Conservation (phyloP, 1,139 yeast species). For the Hyphopichia wangnamkhiaoensis region DNA sequence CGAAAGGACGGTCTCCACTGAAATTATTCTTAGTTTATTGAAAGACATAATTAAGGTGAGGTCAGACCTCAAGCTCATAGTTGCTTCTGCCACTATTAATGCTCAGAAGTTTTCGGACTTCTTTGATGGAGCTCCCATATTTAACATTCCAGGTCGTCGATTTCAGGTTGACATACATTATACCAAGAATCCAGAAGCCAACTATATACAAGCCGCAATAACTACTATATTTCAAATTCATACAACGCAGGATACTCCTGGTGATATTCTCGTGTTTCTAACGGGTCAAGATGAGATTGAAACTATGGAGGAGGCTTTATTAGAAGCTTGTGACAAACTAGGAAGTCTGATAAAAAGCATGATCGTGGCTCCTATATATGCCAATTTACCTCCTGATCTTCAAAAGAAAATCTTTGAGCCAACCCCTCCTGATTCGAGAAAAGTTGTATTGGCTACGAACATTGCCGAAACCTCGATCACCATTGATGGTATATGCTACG, state of each 20-base stretch:
- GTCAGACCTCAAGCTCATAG: slow-evolving; percentile 68
- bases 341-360: slow-evolving; percentile 66
- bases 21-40: slow-evolving; percentile 77
- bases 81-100: slow-evolving; percentile 94
- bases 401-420: slow-evolving; percentile 86
- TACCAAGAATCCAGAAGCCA: slow-evolving; percentile 85
- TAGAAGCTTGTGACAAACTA: slow-evolving; percentile 63
- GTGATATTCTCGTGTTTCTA: slow-evolving; percentile 87
- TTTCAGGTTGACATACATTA: slow-evolving; percentile 88
- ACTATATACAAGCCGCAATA: slow-evolving; percentile 84
- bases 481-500: slow-evolving; percentile 86
- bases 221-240: slow-evolving; percentile 81
- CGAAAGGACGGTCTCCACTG: slow-evolving; percentile 91
- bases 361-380: slow-evolving; percentile 85
- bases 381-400: slow-evolving; percentile 82
- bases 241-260: slow-evolving; percentile 60
- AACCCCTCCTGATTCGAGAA: slow-evolving; percentile 75
- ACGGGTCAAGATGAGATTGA: slow-evolving; percentile 94
- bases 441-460: slow-evolving; percentile 91
- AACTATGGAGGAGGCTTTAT: slow-evolving; percentile 67
- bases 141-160: slow-evolving; percentile 85
- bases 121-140: slow-evolving; percentile 82
- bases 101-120: slow-evolving; percentile 80
- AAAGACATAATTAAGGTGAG: slow-evolving; percentile 69
- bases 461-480: slow-evolving; percentile 97